Evolutionary conservation across 1,284 basidiomycete species (phyloP).

Genomic region (Ustilago xerochloae): DNA sequence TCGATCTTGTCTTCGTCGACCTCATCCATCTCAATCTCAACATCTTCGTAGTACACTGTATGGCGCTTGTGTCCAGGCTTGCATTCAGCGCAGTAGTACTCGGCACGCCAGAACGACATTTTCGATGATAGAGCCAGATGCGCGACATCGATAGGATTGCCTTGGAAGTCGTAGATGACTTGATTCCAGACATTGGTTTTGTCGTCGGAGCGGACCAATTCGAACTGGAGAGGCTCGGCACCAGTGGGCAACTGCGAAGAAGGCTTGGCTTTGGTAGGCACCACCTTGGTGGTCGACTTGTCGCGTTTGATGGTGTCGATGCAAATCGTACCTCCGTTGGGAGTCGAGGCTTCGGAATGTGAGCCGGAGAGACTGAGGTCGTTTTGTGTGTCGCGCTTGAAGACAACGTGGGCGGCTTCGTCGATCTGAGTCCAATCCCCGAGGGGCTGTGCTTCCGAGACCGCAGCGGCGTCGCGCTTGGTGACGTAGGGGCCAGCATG

Average conservation of each 20-base stretch:
- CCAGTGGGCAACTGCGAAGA: background rate
- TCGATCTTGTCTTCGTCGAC: background rate
- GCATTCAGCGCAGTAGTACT: conserved; percentile 35
- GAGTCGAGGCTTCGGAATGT: background rate
- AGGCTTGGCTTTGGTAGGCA: conserved; percentile 21
- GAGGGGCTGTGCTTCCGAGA: background rate
- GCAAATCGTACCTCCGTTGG: conserved; percentile 16
- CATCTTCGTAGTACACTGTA: conserved; percentile 33
- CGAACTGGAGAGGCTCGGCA: conserved; percentile 24
- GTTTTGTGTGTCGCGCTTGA: conserved; percentile 16
- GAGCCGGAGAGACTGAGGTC: background rate
- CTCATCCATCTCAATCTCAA: conserved; percentile 40
- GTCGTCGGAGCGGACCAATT: conserved; percentile 24
- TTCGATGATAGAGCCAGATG: conserved; percentile 15
- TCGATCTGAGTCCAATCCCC: conserved; percentile 4
- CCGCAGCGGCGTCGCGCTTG: conserved; percentile 13
- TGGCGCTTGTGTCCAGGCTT: conserved; percentile 17
- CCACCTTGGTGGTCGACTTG: conserved; percentile 28
- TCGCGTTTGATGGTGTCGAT: conserved; percentile 46
- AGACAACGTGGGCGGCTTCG: background rate
- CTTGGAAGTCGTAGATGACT: conserved; percentile 34
- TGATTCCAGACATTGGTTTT: conserved; percentile 29
- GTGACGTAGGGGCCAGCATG: conserved; percentile 7
- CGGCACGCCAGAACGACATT: conserved; percentile 39
- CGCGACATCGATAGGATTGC: conserved; percentile 19